phyloP scores from a whole-genome alignment of 441 rosid species.

The Viola pubescens region DNA sequence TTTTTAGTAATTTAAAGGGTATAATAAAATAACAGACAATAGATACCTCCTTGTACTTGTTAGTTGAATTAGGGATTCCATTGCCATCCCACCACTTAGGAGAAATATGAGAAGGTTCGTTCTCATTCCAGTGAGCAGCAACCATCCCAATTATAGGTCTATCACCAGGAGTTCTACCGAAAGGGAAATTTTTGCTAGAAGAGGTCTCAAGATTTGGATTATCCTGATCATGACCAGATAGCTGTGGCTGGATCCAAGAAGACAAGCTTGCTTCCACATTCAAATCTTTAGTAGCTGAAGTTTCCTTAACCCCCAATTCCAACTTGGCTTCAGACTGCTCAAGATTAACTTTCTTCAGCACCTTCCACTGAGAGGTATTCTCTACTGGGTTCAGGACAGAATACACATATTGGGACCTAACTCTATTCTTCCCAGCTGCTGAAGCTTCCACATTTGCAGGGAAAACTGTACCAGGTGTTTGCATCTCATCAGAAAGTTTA shows the following conservation, averaged over 20 bases:
- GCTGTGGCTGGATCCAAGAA: slow-evolving; percentile 48
- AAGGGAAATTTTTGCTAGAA: slow-evolving; percentile 20
- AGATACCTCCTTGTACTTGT: slow-evolving; percentile 86
- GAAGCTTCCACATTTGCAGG: slow-evolving; percentile 43
- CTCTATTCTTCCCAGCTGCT: slow-evolving; percentile 39
- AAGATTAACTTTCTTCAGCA: slow-evolving; percentile 26
- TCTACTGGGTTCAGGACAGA: slow-evolving; percentile 45
- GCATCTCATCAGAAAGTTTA: slow-evolving; percentile 82
- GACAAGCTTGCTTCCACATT: slow-evolving; percentile 46
- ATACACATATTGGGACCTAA: slow-evolving; percentile 71
- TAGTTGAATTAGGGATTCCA: slow-evolving; percentile 95
- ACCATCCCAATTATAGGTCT: slow-evolving; percentile 85
- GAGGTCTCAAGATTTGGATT: slow-evolving; percentile 16
- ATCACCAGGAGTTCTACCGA: slow-evolving; percentile 51
- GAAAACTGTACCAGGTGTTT: slow-evolving; percentile 90
- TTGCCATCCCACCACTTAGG: slow-evolving; percentile 98
- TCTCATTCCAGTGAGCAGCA: slow-evolving; percentile 81
- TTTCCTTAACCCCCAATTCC: slow-evolving; percentile 22
- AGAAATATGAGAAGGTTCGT: slow-evolving; percentile 36
- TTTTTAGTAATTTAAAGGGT: slow-evolving; percentile 1
- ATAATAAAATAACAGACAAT: background rate
- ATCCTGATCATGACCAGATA: slow-evolving; percentile 19
- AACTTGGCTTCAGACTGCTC: slow-evolving; percentile 32
- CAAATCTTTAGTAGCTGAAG: slow-evolving; percentile 25
- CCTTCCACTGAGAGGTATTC: slow-evolving; percentile 39